A percentile compares a stretch with the other conserved stretches of the same genome.
Conservation (phyloP, 1,284 basidiomycete species). For the Psilocybe mexicana region DNA sequence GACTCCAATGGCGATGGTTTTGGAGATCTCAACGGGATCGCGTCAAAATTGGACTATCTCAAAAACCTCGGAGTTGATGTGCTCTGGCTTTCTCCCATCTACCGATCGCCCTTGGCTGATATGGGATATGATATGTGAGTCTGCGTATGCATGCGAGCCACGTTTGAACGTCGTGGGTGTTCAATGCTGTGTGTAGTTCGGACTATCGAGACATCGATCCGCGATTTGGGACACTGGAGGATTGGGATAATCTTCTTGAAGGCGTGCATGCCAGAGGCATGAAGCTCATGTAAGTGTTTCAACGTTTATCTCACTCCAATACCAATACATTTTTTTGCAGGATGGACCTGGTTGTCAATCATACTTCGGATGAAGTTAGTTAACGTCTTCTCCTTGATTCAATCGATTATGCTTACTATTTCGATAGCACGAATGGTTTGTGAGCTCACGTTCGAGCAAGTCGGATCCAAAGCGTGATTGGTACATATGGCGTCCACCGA, state of each 20-base stretch:
- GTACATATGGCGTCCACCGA: conserved; percentile 76
- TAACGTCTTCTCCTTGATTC: background rate
- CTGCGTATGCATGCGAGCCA: background rate
- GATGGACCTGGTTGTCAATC: conserved; percentile 84
- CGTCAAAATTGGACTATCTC: conserved; percentile 68
- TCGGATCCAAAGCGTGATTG: conserved; percentile 66
- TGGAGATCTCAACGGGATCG: conserved; percentile 75
- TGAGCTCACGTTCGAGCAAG: conserved; percentile 60
- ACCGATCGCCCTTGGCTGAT: conserved; percentile 67
- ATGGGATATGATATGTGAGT: conserved; percentile 74
- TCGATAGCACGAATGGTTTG: conserved; percentile 71
- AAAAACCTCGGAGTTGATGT: conserved; percentile 71
- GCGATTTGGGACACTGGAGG: conserved; percentile 70
- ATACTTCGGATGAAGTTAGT: conserved; percentile 68
- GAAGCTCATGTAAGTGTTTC: conserved; percentile 59
- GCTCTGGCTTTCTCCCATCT: conserved; percentile 78
- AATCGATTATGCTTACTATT: background rate
- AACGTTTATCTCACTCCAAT: conserved; percentile 1
- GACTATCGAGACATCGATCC: conserved; percentile 77
- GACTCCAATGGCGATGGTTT: conserved; percentile 77
- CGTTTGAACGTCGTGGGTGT: background rate
- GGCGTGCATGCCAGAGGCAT: conserved; percentile 66
- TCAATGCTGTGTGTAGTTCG: conserved; percentile 37
- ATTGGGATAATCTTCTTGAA: conserved; percentile 66
- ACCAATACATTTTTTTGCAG: conserved; percentile 31